phyloP scores from a whole-genome alignment of 495 filamentous ascomycete species.

The Tuber calosporum region DNA sequence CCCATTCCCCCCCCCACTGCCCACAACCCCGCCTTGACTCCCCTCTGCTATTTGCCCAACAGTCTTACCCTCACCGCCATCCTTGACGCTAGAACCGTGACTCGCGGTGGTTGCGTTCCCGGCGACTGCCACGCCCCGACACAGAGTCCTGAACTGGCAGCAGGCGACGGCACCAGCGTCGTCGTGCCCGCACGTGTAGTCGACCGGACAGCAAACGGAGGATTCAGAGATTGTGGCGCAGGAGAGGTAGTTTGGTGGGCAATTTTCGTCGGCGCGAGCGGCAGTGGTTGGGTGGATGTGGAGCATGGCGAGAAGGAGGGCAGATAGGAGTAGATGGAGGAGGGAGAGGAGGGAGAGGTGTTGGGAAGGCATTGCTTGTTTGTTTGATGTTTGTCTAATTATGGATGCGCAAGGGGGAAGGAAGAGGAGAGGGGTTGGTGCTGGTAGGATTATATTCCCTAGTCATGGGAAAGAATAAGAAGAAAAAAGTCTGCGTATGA shows the following conservation, averaged over 20 bases:
- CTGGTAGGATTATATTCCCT: background rate
- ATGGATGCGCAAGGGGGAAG: background rate
- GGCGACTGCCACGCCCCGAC: background rate
- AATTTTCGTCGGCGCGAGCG: background rate
- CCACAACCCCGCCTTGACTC: background rate
- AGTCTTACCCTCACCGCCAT: background rate
- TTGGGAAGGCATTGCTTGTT: background rate
- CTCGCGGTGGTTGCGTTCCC: background rate
- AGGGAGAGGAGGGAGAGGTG: background rate
- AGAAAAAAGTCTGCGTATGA: background rate
- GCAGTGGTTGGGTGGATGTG: background rate
- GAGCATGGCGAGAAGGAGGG: background rate
- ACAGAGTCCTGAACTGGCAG: background rate
- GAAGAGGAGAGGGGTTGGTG: background rate
- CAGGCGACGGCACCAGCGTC: conserved; percentile 1
- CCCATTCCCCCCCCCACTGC: background rate
- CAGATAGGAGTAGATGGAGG: background rate
- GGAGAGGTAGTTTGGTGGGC: background rate
- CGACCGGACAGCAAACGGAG: background rate
- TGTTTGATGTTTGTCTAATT: background rate
- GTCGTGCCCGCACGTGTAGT: background rate
- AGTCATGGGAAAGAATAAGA: background rate
- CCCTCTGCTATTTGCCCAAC: background rate
- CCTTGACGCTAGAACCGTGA: background rate
- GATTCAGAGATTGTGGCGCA: background rate